Evolutionary conservation across 176 grass and related monocot genomes (phyloP).

Genomic region (bread wheat (Triticum aestivum)): IWGSC_CS_RefSeq_v2.1 NC_057802.1:543810094-543810593

Average conservation of each 20-base stretch:
- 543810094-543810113: no score
- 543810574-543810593: background rate
- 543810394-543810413: slow-evolving; percentile 21
- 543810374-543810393: slow-evolving; percentile 88
- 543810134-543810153: no score
- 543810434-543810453: no score
- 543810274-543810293: slow-evolving; percentile 57
- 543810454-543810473: no score
- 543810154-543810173: background rate
- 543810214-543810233: background rate
- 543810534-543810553: background rate
- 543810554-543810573: background rate
- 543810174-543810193: background rate
- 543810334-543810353: slow-evolving; percentile 77
- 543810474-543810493: no score
- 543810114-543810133: no score
- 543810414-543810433: background rate
- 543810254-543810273: background rate
- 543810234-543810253: background rate
- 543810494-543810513: no score
- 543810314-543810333: slow-evolving; percentile 92
- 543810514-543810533: no score
- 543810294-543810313: slow-evolving; percentile 78
- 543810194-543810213: background rate
- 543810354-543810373: slow-evolving; percentile 47